phyloP scores from a whole-genome alignment of 805 yeast species.

The Dipodascus geniculatus region DNA sequence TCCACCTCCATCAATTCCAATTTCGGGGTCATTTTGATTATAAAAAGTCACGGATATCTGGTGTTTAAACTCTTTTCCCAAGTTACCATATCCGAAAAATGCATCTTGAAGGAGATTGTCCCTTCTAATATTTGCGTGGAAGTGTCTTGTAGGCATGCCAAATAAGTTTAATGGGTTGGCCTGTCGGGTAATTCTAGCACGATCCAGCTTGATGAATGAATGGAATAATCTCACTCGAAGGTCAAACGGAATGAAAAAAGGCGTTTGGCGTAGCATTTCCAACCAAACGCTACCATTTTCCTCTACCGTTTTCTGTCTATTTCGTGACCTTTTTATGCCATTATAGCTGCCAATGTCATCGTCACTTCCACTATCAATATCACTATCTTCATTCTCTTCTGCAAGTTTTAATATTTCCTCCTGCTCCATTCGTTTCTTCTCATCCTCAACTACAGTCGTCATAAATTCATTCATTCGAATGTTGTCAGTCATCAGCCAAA shows the following conservation, averaged over 20 bases:
- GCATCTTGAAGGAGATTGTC: conserved; percentile 69
- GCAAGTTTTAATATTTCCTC: conserved; percentile 13
- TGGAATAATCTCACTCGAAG: conserved; percentile 67
- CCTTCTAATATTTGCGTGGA: conserved; percentile 53
- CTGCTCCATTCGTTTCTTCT: conserved; percentile 23
- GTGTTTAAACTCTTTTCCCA: conserved; percentile 47
- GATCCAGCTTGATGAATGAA: conserved; percentile 44
- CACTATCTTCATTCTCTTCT: conserved; percentile 12
- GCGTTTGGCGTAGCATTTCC: conserved; percentile 49
- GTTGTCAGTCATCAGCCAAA: conserved; percentile 40
- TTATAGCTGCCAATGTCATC: conserved; percentile 14
- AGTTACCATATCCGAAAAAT: conserved; percentile 39
- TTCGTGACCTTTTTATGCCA: background rate
- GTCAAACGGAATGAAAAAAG: conserved; percentile 71
- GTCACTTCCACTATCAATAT: conserved; percentile 16
- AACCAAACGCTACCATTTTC: conserved; percentile 20
- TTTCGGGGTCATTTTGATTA: conserved; percentile 69
- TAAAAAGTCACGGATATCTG: conserved; percentile 53
- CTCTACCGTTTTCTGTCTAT: background rate
- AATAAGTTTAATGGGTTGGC: conserved; percentile 5
- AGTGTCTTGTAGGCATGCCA: conserved; percentile 14
- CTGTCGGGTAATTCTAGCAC: background rate
- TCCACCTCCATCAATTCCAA: conserved; percentile 97
- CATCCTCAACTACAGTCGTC: conserved; percentile 32
- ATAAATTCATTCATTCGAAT: conserved; percentile 29